A percentile compares a stretch with the other conserved stretches of the same genome.
phyloP scores from a whole-genome alignment of 306 rosid genomes.

The Citrullus colocynthis region DNA sequence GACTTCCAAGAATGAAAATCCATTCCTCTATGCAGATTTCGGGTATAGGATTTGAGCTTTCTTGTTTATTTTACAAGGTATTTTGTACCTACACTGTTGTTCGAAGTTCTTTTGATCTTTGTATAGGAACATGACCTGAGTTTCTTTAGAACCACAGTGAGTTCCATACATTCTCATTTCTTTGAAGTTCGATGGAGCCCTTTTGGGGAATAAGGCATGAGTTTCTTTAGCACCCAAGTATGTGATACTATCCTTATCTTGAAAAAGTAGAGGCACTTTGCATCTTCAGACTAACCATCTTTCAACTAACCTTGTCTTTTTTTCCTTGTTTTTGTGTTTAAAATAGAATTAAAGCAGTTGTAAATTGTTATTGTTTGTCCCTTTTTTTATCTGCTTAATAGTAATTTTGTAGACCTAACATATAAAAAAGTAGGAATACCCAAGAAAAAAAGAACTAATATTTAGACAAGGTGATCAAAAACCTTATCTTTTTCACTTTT shows the following conservation, averaged over 20 bases:
- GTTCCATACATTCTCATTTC: neutral
- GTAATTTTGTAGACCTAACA: neutral
- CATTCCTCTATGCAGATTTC: neutral
- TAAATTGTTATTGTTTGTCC: neutral
- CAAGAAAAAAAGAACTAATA: neutral
- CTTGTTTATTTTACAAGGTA: neutral
- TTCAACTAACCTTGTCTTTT: neutral
- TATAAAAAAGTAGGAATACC: neutral
- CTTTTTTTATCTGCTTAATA: neutral
- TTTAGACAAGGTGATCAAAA: neutral
- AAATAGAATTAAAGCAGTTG: neutral
- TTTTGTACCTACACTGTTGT: neutral
- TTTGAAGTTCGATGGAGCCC: neutral
- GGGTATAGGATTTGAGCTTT: neutral
- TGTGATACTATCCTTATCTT: neutral
- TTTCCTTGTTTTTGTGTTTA: neutral
- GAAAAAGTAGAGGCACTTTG: neutral
- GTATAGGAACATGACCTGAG: neutral
- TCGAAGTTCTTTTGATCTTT: neutral
- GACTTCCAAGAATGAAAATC: neutral
- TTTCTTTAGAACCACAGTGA: neutral
- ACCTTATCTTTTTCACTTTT: neutral
- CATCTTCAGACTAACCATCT: neutral
- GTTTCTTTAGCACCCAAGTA: neutral
- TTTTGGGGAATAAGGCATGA: neutral